These are phyloP conservation scores for Salix caprea DNA, from an alignment of 345 rosid genomes.

Conservation along the genomic window DNA sequence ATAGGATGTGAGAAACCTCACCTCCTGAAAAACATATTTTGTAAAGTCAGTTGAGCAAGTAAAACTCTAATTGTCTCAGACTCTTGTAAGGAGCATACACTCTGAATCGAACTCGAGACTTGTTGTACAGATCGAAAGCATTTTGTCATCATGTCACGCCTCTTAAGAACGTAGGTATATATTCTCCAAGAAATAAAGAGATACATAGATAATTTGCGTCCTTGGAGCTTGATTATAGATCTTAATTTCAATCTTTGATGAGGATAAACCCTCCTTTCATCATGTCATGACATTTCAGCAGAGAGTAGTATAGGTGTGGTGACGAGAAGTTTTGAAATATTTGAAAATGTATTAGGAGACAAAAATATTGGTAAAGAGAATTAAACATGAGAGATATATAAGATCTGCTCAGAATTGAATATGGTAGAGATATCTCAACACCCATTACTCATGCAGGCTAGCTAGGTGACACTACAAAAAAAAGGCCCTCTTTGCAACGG, in stretches of 20 bases:
- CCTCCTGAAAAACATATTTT: no score
- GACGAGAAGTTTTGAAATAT: neutral
- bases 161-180: no score
- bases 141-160: no score
- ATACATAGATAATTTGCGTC: neutral
- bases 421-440: neutral
- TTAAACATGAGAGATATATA: no score
- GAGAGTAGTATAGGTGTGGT: neutral
- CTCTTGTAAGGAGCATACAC: accelerated
- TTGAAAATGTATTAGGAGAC: neutral
- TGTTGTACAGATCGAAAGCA: no score
- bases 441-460: neutral
- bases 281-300: neutral
- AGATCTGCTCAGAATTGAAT: neutral
- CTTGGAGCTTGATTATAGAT: neutral
- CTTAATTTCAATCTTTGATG: no score
- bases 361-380: neutral
- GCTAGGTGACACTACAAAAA: no score
- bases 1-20: no score
- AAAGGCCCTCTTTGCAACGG: no score
- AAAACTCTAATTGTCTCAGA: no score
- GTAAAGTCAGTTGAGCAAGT: accelerated
- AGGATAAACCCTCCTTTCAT: no score
- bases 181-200: neutral
- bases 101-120: no score